Evolutionary conservation across 2,329 filamentous ascomycete species (phyloP).

Genomic region (Magnaporthiopsis rhizophila): DNA sequence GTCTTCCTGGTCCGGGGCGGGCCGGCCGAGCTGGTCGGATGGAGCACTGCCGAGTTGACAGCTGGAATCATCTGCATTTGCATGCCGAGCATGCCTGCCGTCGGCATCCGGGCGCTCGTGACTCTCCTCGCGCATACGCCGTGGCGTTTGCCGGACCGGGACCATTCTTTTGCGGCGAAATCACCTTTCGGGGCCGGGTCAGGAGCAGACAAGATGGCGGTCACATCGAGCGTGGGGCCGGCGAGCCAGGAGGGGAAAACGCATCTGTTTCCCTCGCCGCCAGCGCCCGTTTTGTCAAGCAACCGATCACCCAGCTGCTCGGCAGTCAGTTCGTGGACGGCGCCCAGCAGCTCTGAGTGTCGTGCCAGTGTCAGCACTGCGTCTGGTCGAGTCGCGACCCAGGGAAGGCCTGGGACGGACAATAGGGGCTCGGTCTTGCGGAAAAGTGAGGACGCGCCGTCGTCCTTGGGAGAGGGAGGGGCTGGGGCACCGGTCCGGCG

Average conservation of each 20-base stretch:
- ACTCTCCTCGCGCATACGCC: not conserved
- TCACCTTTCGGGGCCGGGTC: not conserved
- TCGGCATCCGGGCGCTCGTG: not conserved
- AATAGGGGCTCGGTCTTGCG: not conserved
- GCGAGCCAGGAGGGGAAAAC: too few relatives aligned
- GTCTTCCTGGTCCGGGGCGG: not conserved
- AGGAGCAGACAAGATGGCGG: not conserved
- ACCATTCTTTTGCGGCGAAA: not conserved
- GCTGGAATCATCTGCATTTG: not conserved
- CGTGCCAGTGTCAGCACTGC: not conserved
- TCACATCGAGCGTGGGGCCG: not conserved
- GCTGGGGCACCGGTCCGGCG: too few relatives aligned
- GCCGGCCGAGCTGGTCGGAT: not conserved
- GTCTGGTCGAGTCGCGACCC: not conserved
- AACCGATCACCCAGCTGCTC: not conserved
- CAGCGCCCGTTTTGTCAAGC: not conserved
- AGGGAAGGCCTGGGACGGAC: not conserved
- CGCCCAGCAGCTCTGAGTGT: not conserved
- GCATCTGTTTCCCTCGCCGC: not conserved
- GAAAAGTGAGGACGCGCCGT: not conserved
- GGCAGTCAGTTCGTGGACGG: not conserved
- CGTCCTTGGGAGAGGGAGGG: not conserved
- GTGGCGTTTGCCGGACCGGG: not conserved
- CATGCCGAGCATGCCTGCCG: not conserved
- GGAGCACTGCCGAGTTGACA: not conserved